Percentiles rank a stretch among this genome's conserved stretches.
These are phyloP conservation scores for Ogataea pini DNA, from an alignment of 805 yeast species.

Conservation along the genomic window DNA sequence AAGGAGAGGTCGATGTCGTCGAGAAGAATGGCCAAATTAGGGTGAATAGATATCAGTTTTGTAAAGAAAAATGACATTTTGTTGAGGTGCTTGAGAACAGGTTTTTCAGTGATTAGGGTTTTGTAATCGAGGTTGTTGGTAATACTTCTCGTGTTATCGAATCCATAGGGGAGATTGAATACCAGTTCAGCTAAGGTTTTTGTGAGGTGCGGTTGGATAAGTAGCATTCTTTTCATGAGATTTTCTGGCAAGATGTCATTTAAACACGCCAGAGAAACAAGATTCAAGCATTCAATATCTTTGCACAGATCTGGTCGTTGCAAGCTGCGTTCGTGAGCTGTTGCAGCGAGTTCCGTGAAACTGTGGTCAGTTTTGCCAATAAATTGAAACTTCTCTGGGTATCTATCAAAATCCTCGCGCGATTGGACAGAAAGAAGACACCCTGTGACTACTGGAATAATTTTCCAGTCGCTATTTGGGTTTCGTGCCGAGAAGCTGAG, in stretches of 20 bases:
- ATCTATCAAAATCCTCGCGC: constrained; percentile 26
- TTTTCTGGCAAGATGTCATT: constrained; percentile 14
- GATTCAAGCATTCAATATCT: constrained; percentile 17
- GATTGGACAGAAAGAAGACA: constrained; percentile 38
- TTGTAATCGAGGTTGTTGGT: not conserved
- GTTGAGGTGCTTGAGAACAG: constrained; percentile 50
- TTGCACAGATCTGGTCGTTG: constrained; percentile 8
- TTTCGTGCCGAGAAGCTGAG: constrained; percentile 29
- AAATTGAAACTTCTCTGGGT: constrained; percentile 28
- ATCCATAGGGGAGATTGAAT: constrained; percentile 27
- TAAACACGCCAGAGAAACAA: constrained; percentile 22
- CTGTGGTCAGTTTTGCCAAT: constrained; percentile 25
- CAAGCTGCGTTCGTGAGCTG: constrained; percentile 11
- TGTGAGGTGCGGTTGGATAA: constrained; percentile 20
- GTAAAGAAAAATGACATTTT: constrained; percentile 45
- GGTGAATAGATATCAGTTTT: constrained; percentile 20
- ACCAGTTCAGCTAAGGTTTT: constrained; percentile 18
- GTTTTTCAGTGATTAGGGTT: constrained; percentile 25
- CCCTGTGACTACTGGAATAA: constrained; percentile 49
- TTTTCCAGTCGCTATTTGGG: constrained; percentile 43
- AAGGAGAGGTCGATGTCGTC: constrained; percentile 26
- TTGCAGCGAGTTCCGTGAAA: constrained; percentile 15
- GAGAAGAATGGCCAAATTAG: constrained; percentile 12
- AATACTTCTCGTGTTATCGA: constrained; percentile 22
- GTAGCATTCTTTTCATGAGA: constrained; percentile 10